Percentiles rank a stretch among this genome's conserved stretches.
Evolutionary conservation across 2,329 filamentous ascomycete genomes (phyloP).

Genomic region (Zasmidium citrigriseum): DNA sequence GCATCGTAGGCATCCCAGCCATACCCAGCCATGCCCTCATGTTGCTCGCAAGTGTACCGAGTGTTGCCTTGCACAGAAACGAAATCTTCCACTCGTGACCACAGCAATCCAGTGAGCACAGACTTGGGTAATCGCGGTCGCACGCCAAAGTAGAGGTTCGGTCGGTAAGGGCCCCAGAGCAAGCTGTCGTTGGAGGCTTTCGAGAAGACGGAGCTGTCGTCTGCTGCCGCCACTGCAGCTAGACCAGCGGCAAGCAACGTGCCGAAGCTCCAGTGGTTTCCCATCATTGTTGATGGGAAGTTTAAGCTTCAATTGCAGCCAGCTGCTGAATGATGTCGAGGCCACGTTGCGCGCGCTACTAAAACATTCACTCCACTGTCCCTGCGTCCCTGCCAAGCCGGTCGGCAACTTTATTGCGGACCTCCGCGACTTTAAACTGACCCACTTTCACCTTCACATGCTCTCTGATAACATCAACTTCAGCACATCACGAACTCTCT

Average conservation of each 20-base stretch:
- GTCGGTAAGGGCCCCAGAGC: constrained; percentile 93
- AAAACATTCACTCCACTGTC: not conserved
- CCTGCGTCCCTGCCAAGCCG: not conserved
- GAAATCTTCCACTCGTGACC: constrained; percentile 82
- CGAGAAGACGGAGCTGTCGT: constrained; percentile 32
- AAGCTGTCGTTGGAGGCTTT: constrained; percentile 74
- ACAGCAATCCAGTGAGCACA: constrained; percentile 80
- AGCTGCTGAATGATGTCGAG: not conserved
- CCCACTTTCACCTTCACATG: not conserved
- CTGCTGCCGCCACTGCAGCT: constrained; percentile 22
- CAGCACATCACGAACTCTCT: not conserved
- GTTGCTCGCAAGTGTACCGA: constrained; percentile 93
- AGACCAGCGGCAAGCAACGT: constrained; percentile 25
- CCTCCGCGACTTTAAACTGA: no score
- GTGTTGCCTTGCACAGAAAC: constrained; percentile 73
- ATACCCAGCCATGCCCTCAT: constrained; percentile 91
- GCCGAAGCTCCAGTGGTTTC: constrained; percentile 24
- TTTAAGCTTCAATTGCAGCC: not conserved
- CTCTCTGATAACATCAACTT: not conserved
- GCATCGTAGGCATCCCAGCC: constrained; percentile 98
- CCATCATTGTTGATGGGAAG: constrained; percentile 17
- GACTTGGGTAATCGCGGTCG: constrained; percentile 79
- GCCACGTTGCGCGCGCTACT: not conserved
- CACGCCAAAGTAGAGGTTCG: constrained; percentile 92
- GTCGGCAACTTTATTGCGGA: not conserved